phyloP scores from a whole-genome alignment of 768 basidiomycete species.

The Tricholoma sp. region DNA sequence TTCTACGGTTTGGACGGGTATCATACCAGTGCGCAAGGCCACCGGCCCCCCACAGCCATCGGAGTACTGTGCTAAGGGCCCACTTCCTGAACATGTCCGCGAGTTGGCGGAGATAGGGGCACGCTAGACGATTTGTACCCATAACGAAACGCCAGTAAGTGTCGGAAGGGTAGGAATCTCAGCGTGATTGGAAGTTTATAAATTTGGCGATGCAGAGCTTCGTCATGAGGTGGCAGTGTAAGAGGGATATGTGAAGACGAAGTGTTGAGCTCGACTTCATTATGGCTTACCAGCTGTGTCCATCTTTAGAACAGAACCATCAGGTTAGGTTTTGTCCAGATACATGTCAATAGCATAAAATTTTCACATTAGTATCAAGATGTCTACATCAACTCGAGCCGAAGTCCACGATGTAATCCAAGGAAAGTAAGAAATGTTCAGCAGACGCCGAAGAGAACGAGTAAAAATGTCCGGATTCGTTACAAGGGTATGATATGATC shows the following conservation, averaged over 20 bases:
- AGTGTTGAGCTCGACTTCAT: background rate
- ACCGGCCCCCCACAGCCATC: background rate
- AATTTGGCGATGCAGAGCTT: too few relatives aligned
- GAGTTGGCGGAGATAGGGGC: background rate
- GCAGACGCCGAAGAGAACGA: background rate
- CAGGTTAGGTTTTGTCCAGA: too few relatives aligned
- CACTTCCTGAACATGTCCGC: background rate
- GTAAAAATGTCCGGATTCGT: background rate
- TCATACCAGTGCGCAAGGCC: background rate
- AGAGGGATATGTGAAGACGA: background rate
- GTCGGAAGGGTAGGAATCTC: background rate
- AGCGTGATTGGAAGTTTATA: background rate
- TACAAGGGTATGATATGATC: conserved; percentile 14
- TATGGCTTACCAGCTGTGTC: too few relatives aligned
- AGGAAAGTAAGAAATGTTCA: background rate
- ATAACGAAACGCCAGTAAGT: too few relatives aligned
- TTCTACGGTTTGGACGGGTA: background rate
- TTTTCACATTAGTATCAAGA: background rate
- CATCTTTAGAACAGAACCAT: too few relatives aligned
- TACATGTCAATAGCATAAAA: background rate
- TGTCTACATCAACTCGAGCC: background rate
- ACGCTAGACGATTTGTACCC: background rate
- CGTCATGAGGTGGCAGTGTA: too few relatives aligned
- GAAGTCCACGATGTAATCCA: background rate
- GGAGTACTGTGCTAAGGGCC: background rate